Evolutionary conservation across 176 grass and related monocot species (phyloP).

Genomic region (Juncus effusus): DNA sequence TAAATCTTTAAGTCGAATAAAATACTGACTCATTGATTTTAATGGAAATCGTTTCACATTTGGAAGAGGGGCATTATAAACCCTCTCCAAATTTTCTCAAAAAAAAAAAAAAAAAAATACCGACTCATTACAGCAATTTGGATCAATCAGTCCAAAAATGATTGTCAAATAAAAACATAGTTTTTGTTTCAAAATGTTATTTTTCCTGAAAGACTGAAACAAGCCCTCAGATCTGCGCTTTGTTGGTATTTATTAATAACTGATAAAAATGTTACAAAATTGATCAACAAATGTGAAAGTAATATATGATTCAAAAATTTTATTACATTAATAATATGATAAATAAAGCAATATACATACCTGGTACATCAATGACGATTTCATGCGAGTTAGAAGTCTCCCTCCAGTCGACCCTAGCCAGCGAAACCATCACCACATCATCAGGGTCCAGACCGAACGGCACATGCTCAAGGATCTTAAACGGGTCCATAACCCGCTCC

Average conservation of each 20-base stretch:
- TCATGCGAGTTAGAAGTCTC: constrained; percentile 65
- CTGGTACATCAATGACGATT: constrained; percentile 73
- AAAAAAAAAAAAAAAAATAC: too few relatives aligned
- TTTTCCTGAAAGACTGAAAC: too few relatives aligned
- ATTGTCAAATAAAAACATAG: too few relatives aligned
- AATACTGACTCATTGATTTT: constrained; percentile 4
- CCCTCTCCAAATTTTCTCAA: too few relatives aligned
- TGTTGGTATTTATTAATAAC: too few relatives aligned
- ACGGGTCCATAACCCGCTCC: constrained; percentile 50
- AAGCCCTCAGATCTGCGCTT: too few relatives aligned
- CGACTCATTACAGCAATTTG: not conserved
- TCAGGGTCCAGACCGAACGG: constrained; percentile 61
- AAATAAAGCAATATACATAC: constrained; percentile 10
- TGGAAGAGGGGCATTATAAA: too few relatives aligned
- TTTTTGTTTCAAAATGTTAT: too few relatives aligned
- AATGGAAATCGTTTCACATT: too few relatives aligned
- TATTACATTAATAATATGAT: not conserved
- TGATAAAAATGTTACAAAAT: too few relatives aligned
- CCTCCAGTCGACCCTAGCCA: constrained; percentile 69
- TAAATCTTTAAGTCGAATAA: not conserved
- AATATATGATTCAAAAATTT: not conserved
- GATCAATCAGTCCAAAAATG: too few relatives aligned
- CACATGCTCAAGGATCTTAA: constrained; percentile 75
- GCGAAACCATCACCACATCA: constrained; percentile 39
- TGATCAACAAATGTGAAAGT: too few relatives aligned